Evolutionary conservation across 2,329 filamentous ascomycete species (phyloP).

Genomic region (Coniosporium tulheliwenetii): DNA sequence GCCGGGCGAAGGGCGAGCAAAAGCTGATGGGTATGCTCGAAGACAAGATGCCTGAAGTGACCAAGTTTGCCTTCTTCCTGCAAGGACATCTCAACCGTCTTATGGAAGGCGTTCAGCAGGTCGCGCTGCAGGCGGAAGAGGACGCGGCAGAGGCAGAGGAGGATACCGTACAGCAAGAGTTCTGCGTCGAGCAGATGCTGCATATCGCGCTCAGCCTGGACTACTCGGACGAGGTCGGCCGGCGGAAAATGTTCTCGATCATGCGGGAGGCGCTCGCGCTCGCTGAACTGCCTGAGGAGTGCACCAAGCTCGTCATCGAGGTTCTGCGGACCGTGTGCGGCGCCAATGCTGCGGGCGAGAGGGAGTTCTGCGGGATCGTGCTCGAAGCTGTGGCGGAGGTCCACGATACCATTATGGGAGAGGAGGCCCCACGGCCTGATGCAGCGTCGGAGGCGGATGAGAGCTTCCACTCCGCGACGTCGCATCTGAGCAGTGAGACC

Average conservation of each 20-base stretch:
- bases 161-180: conserved; percentile 79
- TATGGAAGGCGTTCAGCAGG: conserved; percentile 45
- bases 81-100: conserved; percentile 62
- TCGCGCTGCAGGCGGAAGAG: conserved; percentile 39
- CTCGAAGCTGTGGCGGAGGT: conserved; percentile 93
- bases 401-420: conserved; percentile 71
- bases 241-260: conserved; percentile 88
- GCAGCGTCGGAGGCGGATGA: conserved; percentile 37
- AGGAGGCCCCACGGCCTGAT: conserved; percentile 45
- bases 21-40: conserved; percentile 66
- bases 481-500: conserved; percentile 58
- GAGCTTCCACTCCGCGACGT: conserved; percentile 87
- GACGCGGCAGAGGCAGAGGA: conserved; percentile 53
- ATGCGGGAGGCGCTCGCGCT: conserved; percentile 74
- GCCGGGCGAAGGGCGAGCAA: conserved; percentile 55
- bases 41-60: conserved; percentile 91
- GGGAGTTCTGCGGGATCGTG: conserved; percentile 71
- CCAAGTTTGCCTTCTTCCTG: conserved; percentile 73
- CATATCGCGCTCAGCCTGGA: conserved; percentile 85
- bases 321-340: conserved; percentile 74
- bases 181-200: conserved; percentile 87
- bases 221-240: conserved; percentile 93
- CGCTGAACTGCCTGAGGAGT: conserved; percentile 78
- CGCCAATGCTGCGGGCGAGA: conserved; percentile 54
- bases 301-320: conserved; percentile 75